Evolutionary conservation across 176 grass and related monocot genomes (phyloP).

Genomic region (Oryza rufipogon): DNA sequence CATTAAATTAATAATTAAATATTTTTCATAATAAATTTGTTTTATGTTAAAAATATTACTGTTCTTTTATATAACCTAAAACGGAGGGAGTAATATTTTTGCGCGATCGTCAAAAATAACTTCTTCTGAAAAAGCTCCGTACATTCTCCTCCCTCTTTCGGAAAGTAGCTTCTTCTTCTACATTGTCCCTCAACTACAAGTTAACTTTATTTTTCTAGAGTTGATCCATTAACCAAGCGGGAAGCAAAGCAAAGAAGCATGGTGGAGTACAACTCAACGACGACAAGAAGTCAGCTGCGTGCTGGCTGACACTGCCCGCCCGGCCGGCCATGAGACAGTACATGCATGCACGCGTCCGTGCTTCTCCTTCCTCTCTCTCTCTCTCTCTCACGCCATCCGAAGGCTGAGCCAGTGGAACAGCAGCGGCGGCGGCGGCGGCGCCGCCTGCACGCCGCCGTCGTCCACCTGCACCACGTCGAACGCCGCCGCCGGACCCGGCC

Average conservation of each 20-base stretch:
- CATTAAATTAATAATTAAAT: too few relatives aligned
- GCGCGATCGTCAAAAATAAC: too few relatives aligned
- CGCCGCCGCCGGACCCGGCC: conserved; percentile 21
- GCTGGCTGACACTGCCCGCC: conserved; percentile 27
- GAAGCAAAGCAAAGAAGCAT: conserved; percentile 25
- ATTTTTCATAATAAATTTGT: too few relatives aligned
- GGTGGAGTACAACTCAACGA: conserved; percentile 11
- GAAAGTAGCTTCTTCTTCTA: conserved; percentile 13
- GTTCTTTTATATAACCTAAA: too few relatives aligned
- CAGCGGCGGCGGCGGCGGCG: conserved; percentile 47
- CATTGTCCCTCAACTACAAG: conserved; percentile 13
- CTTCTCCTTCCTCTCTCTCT: neutral
- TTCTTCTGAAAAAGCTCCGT: conserved; percentile 19
- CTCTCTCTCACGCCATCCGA: conserved; percentile 58
- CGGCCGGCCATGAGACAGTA: neutral
- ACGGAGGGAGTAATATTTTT: too few relatives aligned
- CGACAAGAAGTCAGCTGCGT: conserved; percentile 1
- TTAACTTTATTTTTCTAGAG: conserved; percentile 43
- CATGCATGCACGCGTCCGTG: neutral
- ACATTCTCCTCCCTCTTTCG: neutral
- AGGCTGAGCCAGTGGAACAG: conserved; percentile 74
- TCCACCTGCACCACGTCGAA: conserved; percentile 40
- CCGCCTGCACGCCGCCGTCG: conserved; percentile 41
- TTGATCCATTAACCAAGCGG: conserved; percentile 31
- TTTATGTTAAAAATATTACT: too few relatives aligned